Evolutionary conservation across 1,284 basidiomycete species (phyloP).

Genomic region (Leccinum ambiguum): DNA sequence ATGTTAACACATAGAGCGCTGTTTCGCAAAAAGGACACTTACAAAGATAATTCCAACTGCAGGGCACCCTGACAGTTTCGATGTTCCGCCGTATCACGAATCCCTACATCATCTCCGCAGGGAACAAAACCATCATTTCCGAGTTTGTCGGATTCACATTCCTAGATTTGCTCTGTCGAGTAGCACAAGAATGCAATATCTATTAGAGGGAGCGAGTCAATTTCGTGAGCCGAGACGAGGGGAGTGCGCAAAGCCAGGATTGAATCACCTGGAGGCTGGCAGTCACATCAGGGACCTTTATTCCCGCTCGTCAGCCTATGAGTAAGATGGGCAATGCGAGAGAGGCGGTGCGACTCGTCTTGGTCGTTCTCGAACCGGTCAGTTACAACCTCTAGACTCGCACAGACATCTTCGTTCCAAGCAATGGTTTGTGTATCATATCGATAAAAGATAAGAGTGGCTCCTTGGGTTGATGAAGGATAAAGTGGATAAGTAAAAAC

Average conservation of each 20-base stretch:
- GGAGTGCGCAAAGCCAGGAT: not conserved
- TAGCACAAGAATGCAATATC: slow-evolving; percentile 9
- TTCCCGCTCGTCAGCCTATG: slow-evolving; percentile 56
- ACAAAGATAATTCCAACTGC: slow-evolving; percentile 20
- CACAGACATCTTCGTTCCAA: slow-evolving; percentile 37
- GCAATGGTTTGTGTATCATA: slow-evolving; percentile 41
- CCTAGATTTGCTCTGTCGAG: slow-evolving; percentile 18
- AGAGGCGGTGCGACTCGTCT: slow-evolving; percentile 45
- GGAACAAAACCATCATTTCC: slow-evolving; percentile 21
- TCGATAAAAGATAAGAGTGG: slow-evolving; percentile 40
- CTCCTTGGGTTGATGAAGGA: not conserved
- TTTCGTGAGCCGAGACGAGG: not conserved
- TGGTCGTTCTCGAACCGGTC: slow-evolving; percentile 31
- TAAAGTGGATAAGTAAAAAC: too few relatives aligned
- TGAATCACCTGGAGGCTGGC: slow-evolving; percentile 34
- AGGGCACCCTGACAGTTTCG: slow-evolving; percentile 10
- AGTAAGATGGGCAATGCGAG: slow-evolving; percentile 45
- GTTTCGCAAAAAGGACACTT: slow-evolving; percentile 7
- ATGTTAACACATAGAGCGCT: not conserved
- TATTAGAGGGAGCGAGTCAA: not conserved
- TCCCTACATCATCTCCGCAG: slow-evolving; percentile 24
- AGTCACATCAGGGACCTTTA: slow-evolving; percentile 42
- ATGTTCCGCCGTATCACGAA: slow-evolving; percentile 31
- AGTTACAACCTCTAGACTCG: slow-evolving; percentile 24
- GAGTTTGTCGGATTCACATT: slow-evolving; percentile 15